phyloP scores from a whole-genome alignment of 2,329 filamentous ascomycete species.

The Fusarium napiforme region DNA sequence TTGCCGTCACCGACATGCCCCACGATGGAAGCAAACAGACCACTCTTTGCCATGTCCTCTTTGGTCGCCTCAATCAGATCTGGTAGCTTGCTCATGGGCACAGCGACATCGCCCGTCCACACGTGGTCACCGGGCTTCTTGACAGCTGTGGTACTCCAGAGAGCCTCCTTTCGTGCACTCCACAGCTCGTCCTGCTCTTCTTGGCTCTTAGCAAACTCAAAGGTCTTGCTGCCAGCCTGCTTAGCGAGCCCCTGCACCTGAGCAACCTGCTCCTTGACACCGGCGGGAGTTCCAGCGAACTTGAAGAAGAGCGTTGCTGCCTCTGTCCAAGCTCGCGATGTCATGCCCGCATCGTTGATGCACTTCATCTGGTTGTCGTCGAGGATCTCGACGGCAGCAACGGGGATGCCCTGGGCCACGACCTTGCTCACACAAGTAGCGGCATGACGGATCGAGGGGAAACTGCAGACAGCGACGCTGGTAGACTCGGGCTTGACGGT shows the following conservation, averaged over 20 bases:
- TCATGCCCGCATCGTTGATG: constrained; percentile 74
- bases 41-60: constrained; percentile 56
- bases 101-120: constrained; percentile 89
- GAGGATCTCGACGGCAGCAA: constrained; percentile 92
- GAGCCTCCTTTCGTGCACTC: constrained; percentile 84
- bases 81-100: constrained; percentile 79
- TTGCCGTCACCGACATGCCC: constrained; percentile 83
- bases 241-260: constrained; percentile 74
- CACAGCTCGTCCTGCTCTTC: constrained; percentile 82
- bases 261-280: constrained; percentile 82
- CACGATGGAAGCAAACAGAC: constrained; percentile 64
- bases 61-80: constrained; percentile 81
- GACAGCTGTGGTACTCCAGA: constrained; percentile 82
- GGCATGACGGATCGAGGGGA: constrained; percentile 71
- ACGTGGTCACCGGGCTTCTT: constrained; percentile 74
- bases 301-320: constrained; percentile 86
- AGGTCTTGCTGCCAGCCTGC: constrained; percentile 70
- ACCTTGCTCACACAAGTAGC: constrained; percentile 84
- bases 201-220: constrained; percentile 79
- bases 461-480: constrained; percentile 79
- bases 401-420: constrained; percentile 81
- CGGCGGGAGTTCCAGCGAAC: constrained; percentile 75
- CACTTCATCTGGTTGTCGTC: constrained; percentile 89
- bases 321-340: constrained; percentile 75
- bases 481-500: constrained; percentile 83